Evolutionary conservation across 257 asterid genomes (phyloP).

Genomic region (Prunella vulgaris): DNA sequence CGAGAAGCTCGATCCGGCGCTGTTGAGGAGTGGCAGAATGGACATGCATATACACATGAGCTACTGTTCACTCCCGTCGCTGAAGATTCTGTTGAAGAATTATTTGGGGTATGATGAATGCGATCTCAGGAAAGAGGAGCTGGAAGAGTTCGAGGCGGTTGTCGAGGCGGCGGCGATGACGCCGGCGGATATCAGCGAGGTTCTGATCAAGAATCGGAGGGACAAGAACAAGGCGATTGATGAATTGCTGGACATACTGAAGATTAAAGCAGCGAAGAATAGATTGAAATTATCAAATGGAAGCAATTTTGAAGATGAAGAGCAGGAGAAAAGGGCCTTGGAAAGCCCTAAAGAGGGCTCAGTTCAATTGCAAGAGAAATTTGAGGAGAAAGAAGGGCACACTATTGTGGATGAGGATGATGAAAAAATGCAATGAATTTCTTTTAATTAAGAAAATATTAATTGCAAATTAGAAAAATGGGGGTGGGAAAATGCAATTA

Average conservation of each 20-base stretch:
- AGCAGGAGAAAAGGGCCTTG: conserved; percentile 59
- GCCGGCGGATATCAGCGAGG: conserved; percentile 92
- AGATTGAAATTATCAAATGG: conserved; percentile 2
- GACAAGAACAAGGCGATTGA: conserved; percentile 46
- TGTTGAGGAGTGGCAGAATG: conserved; percentile 92
- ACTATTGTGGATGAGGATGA: conserved; percentile 15
- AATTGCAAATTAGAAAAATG: neutral
- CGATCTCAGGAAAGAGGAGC: conserved; percentile 34
- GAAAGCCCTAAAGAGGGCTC: conserved; percentile 40
- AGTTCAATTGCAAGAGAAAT: conserved; percentile 24
- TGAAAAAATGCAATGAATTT: conserved; percentile 19
- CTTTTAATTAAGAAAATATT: neutral
- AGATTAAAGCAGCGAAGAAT: conserved; percentile 42
- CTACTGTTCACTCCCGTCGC: conserved; percentile 53
- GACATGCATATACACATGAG: conserved; percentile 96
- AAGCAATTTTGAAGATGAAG: conserved; percentile 32
- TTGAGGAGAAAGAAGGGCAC: conserved; percentile 13
- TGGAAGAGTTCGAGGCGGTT: conserved; percentile 40
- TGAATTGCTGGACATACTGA: conserved; percentile 53
- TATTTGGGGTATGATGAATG: conserved; percentile 52
- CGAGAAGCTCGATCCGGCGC: conserved; percentile 90
- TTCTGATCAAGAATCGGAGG: conserved; percentile 71
- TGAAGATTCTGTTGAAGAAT: conserved; percentile 68
- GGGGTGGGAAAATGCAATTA: neutral
- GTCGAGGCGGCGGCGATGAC: conserved; percentile 70